These are phyloP conservation scores for Stropharia rugosoannulata DNA, from an alignment of 768 basidiomycete genomes.

Conservation along the genomic window DNA sequence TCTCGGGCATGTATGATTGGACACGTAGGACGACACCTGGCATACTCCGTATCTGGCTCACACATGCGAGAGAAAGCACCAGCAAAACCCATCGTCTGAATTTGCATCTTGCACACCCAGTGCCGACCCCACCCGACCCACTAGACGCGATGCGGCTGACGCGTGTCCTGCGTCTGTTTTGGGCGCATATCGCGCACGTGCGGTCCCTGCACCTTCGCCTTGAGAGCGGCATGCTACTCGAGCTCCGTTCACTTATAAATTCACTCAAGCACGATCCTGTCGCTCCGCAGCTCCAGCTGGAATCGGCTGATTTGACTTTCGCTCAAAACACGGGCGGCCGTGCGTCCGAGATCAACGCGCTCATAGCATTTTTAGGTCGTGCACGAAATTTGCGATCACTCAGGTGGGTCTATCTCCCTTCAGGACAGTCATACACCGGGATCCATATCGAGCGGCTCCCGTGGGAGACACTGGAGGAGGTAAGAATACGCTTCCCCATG, in stretches of 20 bases:
- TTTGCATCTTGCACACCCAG: not conserved
- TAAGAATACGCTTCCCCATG: not conserved
- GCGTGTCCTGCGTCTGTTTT: not conserved
- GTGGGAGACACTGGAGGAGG: not conserved
- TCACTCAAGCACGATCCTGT: not conserved
- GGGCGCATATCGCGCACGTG: not conserved
- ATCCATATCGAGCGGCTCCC: not conserved
- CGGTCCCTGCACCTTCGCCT: constrained; percentile 3
- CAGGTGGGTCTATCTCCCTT: not conserved
- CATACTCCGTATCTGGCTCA: constrained; percentile 8
- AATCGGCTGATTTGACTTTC: constrained; percentile 1
- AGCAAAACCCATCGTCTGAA: not conserved
- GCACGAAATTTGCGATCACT: not conserved
- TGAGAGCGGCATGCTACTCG: not conserved
- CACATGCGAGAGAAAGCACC: not conserved
- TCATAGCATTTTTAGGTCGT: not conserved
- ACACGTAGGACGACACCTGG: constrained; percentile 1
- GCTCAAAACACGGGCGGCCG: not conserved
- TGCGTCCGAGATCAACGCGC: not conserved
- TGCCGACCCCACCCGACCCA: not conserved
- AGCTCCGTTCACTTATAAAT: not conserved
- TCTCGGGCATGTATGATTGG: constrained; percentile 7
- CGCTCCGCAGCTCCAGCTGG: not conserved
- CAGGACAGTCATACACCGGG: not conserved
- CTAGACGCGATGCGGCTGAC: not conserved